Evolutionary conservation across 2,329 filamentous ascomycete species (phyloP).

Genomic region (Fusarium sp.): DNA sequence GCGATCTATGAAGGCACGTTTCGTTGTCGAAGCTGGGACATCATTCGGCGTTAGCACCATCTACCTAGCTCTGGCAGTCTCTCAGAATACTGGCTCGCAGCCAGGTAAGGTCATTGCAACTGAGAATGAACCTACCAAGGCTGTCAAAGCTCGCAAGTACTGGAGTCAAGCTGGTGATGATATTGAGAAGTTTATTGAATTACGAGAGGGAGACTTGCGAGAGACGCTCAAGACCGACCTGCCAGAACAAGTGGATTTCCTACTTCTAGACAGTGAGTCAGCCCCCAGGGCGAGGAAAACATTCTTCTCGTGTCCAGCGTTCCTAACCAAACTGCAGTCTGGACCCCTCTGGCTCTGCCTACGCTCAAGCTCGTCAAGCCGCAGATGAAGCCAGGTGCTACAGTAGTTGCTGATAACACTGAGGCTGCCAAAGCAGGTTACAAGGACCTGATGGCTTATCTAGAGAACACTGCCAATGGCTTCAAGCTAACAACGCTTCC

Average conservation of each 20-base stretch:
- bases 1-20: constrained; percentile 58
- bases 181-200: constrained; percentile 62
- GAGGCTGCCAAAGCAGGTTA: constrained; percentile 53
- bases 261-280: constrained; percentile 69
- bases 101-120: constrained; percentile 64
- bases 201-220: constrained; percentile 66
- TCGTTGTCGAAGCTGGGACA: constrained; percentile 69
- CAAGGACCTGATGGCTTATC: constrained; percentile 57
- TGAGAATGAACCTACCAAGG: constrained; percentile 67
- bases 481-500: constrained; percentile 55
- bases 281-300: rapidly evolving
- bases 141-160: constrained; percentile 59
- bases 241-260: constrained; percentile 61
- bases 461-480: constrained; percentile 57
- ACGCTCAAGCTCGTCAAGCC: constrained; percentile 59
- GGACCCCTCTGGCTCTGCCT: constrained; percentile 64
- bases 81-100: constrained; percentile 53
- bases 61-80: constrained; percentile 68
- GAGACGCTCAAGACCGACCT: constrained; percentile 62
- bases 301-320: neutral
- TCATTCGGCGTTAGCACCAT: constrained; percentile 71
- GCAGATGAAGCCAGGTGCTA: constrained; percentile 56
- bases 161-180: constrained; percentile 63
- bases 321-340: constrained; percentile 55
- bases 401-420: constrained; percentile 63